A percentile compares a stretch with the other conserved stretches of the same genome.
These are phyloP conservation scores for Nemophila menziesii DNA, from an alignment of 257 asterid genomes.

Conservation along the genomic window DNA sequence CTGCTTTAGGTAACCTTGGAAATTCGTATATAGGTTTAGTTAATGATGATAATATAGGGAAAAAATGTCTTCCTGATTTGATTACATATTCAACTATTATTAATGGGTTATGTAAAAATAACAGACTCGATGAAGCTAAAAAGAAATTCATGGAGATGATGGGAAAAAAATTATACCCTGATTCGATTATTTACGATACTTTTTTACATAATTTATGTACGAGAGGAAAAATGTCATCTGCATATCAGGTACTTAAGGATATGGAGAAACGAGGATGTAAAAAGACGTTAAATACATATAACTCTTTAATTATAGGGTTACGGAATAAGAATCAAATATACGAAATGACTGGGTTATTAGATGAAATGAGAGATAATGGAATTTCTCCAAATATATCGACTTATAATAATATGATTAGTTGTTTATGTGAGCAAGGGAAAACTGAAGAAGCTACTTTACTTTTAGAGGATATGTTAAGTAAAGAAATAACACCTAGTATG, in stretches of 20 bases:
- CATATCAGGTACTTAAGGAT: constrained; percentile 91
- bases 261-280: constrained; percentile 83
- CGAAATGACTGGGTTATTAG: constrained; percentile 79
- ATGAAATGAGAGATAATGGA: constrained; percentile 86
- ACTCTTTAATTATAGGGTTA: constrained; percentile 57
- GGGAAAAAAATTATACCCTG: constrained; percentile 59
- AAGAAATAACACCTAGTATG: constrained; percentile 49
- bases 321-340: constrained; percentile 62
- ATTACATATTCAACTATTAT: constrained; percentile 76
- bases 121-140: constrained; percentile 74
- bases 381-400: constrained; percentile 63
- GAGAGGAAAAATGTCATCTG: constrained; percentile 77
- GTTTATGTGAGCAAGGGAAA: constrained; percentile 61
- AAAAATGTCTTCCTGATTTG: constrained; percentile 65
- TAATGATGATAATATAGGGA: constrained; percentile 40
- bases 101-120: constrained; percentile 62
- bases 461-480: constrained; percentile 77
- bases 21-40: constrained; percentile 69
- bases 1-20: constrained; percentile 81
- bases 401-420: constrained; percentile 53
- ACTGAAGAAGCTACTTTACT: constrained; percentile 70
- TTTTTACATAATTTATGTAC: constrained; percentile 51
- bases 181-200: constrained; percentile 58
- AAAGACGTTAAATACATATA: constrained; percentile 68
- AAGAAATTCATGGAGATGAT: constrained; percentile 73